Conservation (phyloP, 257 asterid genomes). For the Solanum bulbocastanum region DNA sequence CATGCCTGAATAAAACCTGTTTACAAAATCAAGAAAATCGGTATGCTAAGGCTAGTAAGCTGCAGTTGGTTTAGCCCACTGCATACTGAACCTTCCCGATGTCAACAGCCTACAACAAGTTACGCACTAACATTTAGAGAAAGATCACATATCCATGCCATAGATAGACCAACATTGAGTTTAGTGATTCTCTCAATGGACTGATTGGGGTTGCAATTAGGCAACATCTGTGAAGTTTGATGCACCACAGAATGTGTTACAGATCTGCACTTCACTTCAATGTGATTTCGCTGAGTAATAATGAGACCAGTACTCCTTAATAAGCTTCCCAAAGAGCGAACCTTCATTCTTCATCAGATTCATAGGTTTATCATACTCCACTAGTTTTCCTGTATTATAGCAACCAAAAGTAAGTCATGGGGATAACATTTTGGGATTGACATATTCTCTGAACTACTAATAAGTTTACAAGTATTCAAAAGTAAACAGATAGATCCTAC, state of each 20-base stretch:
- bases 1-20: background rate
- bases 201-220: background rate
- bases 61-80: background rate
- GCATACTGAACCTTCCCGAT: background rate
- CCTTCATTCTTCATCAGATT: background rate
- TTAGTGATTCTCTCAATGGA: background rate
- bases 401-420: background rate
- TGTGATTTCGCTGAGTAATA: background rate
- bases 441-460: background rate
- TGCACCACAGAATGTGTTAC: background rate
- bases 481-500: constrained; percentile 13
- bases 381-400: background rate
- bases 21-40: background rate
- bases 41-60: background rate
- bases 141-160: no score
- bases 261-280: background rate
- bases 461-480: background rate
- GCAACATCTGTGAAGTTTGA: background rate
- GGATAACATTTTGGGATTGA: background rate
- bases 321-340: background rate
- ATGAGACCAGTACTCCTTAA: background rate
- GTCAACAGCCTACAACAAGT: background rate
- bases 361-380: background rate
- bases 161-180: background rate
- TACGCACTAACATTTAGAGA: background rate